Percentiles rank a stretch among this genome's conserved stretches.
Conservation (phyloP, 192 early-diverging fungal genomes). For the Spinellus fusiger region DNA sequence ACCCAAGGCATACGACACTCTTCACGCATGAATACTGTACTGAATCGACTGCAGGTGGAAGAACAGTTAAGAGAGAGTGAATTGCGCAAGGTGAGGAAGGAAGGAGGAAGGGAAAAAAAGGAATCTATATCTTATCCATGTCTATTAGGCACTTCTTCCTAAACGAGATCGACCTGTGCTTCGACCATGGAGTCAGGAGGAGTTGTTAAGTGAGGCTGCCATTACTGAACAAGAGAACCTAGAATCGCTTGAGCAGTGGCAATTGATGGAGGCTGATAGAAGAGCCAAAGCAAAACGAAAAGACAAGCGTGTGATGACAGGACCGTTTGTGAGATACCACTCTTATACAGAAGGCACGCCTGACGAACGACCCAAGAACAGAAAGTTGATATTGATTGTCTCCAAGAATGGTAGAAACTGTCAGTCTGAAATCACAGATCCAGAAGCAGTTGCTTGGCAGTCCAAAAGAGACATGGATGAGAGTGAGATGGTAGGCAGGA, state of each 20-base stretch:
- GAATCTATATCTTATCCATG: neutral
- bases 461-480: constrained; percentile 15
- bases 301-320: constrained; percentile 30
- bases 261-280: constrained; percentile 44
- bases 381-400: constrained; percentile 18
- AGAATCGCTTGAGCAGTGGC: constrained; percentile 42
- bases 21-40: constrained; percentile 39
- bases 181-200: constrained; percentile 44
- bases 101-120: neutral
- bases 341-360: constrained; percentile 39
- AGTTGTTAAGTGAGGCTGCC: constrained; percentile 44
- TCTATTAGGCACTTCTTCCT: constrained; percentile 31
- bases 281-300: constrained; percentile 31
- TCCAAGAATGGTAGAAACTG: neutral
- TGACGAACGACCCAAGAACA: constrained; percentile 29
- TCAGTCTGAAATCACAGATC: neutral
- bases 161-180: constrained; percentile 37
- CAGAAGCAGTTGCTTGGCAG: constrained; percentile 4
- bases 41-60: constrained; percentile 43
- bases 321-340: constrained; percentile 40
- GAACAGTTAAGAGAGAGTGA: constrained; percentile 43
- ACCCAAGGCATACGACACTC: constrained; percentile 34
- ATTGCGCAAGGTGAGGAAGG: constrained; percentile 14
- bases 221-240: constrained; percentile 47
- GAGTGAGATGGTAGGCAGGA: constrained; percentile 40